Evolutionary conservation across 208 protist genomes (phyloP), one percentile per base, ranked within the genome.

Genomic region (Endotrypanum monterogeii): DNA sequence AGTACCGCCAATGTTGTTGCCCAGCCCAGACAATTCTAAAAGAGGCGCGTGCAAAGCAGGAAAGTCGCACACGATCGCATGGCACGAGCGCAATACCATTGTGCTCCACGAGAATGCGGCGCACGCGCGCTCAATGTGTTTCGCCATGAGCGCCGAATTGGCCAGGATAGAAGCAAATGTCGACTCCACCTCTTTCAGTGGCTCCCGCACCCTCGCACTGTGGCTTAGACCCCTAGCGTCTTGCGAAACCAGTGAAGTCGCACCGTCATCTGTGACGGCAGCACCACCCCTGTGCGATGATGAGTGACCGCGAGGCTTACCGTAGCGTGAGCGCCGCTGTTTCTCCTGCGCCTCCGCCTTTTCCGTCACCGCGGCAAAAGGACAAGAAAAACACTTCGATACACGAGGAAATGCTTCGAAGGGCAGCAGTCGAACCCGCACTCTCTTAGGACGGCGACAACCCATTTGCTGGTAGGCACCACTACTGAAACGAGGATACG

Each of bases 361-460:
- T 71, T 76, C 60, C 44, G 87, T 85, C 46, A 88, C 78, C n/a
- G 71, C 58, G 48, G 79, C 78, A 72, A 88, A 88, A 14, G 87
- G 89, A 18, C 75, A 78, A 8, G 85, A 86, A 12, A 87, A 84
- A 60, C 83, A 84, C 51, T 79, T 87, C 18, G 82, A 81, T 35
- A 94, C 84, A 39, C 74, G 71, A 5, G 89, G 89, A 68, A 96
- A 96, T 9, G 88, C 86, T 51, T 93, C 89, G 68, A 92, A 89
- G 18, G 92, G 92, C 61, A 96, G 80, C 20, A 96, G 70, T 20
- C 92, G 88, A 30, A 96, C 78, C 0, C 92, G 89, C 70, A 96
- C 73, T 28, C 71, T 67, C 60, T 75, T 84, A 37, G 86, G 81
- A 25, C 77, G 79, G 48, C 75, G 80, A 37, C 83, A 68, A 52